phyloP scores from a whole-genome alignment of 2,329 filamentous ascomycete genomes.

The Aureobasidium sp. region DNA sequence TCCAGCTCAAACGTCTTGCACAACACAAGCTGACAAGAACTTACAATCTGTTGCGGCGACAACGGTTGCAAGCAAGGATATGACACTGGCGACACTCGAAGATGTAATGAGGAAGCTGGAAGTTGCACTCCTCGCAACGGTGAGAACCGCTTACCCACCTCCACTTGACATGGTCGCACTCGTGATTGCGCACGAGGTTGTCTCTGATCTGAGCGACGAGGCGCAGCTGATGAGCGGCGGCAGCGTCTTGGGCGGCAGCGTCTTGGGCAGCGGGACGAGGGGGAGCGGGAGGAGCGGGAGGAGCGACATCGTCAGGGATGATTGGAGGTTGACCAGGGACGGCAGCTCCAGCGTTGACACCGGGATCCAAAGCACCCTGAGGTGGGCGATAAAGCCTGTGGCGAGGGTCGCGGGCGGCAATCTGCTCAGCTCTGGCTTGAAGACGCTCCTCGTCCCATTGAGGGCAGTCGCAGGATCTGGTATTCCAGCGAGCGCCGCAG shows the following conservation, averaged over 20 bases:
- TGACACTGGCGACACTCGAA: slow-evolving; percentile 36
- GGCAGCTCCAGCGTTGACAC: neutral
- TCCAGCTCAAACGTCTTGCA: too few relatives aligned
- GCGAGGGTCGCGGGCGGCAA: neutral
- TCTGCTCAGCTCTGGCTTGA: slow-evolving; percentile 16
- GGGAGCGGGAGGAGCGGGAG: too few relatives aligned
- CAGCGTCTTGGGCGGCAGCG: neutral
- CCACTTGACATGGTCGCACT: neutral
- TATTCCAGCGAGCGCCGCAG: slow-evolving; percentile 23
- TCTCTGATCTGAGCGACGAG: neutral
- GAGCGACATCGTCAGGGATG: too few relatives aligned
- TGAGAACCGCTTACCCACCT: neutral
- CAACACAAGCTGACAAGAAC: too few relatives aligned
- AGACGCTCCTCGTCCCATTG: neutral
- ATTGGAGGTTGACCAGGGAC: neutral
- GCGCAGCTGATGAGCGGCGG: neutral
- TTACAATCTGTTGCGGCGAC: slow-evolving; percentile 39
- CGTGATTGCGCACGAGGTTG: neutral
- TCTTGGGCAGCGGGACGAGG: too few relatives aligned
- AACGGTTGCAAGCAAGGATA: slow-evolving; percentile 42
- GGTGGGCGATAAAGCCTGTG: neutral
- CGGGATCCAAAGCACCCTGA: neutral
- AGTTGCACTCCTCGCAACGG: neutral
- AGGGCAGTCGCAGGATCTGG: neutral
- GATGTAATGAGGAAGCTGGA: slow-evolving; percentile 35